Evolutionary conservation across 2,329 filamentous ascomycete species (phyloP), one percentile per base, ranked within the genome.

Genomic region (Stagonosporopsis cucurbitacearum): DNA sequence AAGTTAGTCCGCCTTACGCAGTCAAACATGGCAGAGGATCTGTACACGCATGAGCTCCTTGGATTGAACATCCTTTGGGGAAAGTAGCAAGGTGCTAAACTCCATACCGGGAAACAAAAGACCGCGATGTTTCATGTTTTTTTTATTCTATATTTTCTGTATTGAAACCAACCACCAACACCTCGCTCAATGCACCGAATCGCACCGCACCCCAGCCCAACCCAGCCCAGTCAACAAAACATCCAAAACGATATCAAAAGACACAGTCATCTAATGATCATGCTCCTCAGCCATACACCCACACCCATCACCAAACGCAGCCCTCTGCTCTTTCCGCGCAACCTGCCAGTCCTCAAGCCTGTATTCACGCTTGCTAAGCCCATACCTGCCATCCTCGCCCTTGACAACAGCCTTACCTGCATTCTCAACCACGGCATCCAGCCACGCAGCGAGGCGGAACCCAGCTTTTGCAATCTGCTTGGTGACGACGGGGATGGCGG

Each of bases 381-480:
- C 55, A 15, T 41, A 28, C 56, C 58, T 57, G 5, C 30, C 28
- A 4, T 49, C 49, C 13, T 54, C 50, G 13, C 56, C 59, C 40
- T 59, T 51, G 43, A 32, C 50, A 2, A 52, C 54, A n/a, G 35
- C 45, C 52, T 60, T 60, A 9, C 63, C 57, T 0, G 59, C 62
- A n/a, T 57, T 53, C 48, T 63, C 50, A 9, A 71, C 70, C 15
- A 75, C 58, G 2, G 63, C 50, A 57, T 72, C 60, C 45, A 74
- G 50, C 68, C 71, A 74, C 5, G 70, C 69, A 6, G 69, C 71
- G 11, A 75, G 50, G 35, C 70, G 58, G 54, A 61, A 67, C 8
- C 70, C 69, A 17, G 70, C 78, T 66, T 78, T 80, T 1, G 78
- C 77, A 47, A 81, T 76, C 68, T 80, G 77, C 57, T 75, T 52